Evolutionary conservation across 1,139 yeast species (phyloP).

Genomic region (Nakaseomyces delphensis): DNA sequence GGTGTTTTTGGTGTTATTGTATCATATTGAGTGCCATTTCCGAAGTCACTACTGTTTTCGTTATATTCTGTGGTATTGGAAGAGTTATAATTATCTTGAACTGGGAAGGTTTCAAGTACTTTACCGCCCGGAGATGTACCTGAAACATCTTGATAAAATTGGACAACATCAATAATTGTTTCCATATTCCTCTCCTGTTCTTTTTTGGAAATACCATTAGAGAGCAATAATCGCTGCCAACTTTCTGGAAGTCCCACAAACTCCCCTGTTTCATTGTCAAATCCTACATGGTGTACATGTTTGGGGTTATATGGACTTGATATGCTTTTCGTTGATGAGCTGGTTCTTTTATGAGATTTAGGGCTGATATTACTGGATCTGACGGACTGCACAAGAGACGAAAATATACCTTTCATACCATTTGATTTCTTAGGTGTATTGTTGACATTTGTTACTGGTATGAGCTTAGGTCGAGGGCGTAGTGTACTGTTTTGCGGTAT

Average conservation of each 20-base stretch:
- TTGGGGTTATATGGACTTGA: conserved; percentile 87
- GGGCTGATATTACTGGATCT: conserved; percentile 16
- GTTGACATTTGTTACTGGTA: background rate
- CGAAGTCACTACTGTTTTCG: background rate
- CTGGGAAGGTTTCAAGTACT: conserved; percentile 66
- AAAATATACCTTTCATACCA: conserved; percentile 40
- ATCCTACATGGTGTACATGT: conserved; percentile 90
- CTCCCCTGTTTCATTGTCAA: conserved; percentile 71
- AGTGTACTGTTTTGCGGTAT: background rate
- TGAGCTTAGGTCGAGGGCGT: background rate
- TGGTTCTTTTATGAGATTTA: conserved; percentile 19
- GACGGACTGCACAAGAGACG: conserved; percentile 42
- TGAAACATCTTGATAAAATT: conserved; percentile 66
- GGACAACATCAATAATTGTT: conserved; percentile 88
- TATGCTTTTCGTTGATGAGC: conserved; percentile 39
- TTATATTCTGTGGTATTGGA: background rate
- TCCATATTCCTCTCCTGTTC: conserved; percentile 91
- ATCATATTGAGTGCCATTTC: background rate
- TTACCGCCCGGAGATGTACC: conserved; percentile 52
- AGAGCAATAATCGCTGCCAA: conserved; percentile 77
- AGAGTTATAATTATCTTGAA: background rate
- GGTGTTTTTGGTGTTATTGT: background rate
- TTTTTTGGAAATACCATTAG: conserved; percentile 74
- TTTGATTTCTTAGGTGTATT: conserved; percentile 1
- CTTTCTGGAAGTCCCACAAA: conserved; percentile 87